These are phyloP conservation scores for Oenanthe javanica DNA, from an alignment of 140 eudicot species.

Conservation along the genomic window DNA sequence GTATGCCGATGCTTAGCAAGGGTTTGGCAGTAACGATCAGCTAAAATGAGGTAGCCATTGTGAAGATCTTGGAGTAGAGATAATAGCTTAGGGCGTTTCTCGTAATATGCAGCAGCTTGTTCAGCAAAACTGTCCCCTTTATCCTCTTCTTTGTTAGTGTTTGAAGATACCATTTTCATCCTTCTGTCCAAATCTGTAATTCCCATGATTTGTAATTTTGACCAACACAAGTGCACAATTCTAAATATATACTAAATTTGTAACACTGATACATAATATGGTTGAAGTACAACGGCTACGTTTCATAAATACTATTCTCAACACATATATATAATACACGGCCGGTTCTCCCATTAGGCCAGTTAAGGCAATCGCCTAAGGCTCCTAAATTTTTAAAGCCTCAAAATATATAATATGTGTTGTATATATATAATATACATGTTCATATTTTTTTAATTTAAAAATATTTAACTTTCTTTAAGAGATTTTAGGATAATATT, in stretches of 20 bases:
- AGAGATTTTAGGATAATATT: too few species aligned
- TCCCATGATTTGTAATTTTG: background rate
- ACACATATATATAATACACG: too few species aligned
- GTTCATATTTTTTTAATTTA: too few species aligned
- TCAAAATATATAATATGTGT: too few species aligned
- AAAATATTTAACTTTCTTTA: too few species aligned
- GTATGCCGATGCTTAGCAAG: slow-evolving; percentile 38
- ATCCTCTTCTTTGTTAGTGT: slow-evolving; percentile 25
- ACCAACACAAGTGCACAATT: background rate
- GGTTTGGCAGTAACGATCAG: slow-evolving; percentile 61
- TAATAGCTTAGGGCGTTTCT: slow-evolving; percentile 64
- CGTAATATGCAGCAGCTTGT: slow-evolving; percentile 74
- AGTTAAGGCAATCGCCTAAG: too few species aligned
- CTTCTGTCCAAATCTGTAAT: slow-evolving; percentile 37
- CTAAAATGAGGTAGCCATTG: slow-evolving; percentile 53
- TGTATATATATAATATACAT: too few species aligned
- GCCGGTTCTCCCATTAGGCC: too few species aligned
- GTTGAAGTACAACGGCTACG: background rate
- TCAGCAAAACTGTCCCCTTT: slow-evolving; percentile 55
- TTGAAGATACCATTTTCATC: slow-evolving; percentile 35
- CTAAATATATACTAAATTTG: background rate
- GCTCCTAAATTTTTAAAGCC: too few species aligned
- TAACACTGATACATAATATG: background rate
- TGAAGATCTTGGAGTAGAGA: slow-evolving; percentile 58
- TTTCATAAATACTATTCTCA: slow-evolving; percentile 19